Evolutionary conservation across 768 basidiomycete genomes (phyloP).

Genomic region (Mycena capillaripes): DNA sequence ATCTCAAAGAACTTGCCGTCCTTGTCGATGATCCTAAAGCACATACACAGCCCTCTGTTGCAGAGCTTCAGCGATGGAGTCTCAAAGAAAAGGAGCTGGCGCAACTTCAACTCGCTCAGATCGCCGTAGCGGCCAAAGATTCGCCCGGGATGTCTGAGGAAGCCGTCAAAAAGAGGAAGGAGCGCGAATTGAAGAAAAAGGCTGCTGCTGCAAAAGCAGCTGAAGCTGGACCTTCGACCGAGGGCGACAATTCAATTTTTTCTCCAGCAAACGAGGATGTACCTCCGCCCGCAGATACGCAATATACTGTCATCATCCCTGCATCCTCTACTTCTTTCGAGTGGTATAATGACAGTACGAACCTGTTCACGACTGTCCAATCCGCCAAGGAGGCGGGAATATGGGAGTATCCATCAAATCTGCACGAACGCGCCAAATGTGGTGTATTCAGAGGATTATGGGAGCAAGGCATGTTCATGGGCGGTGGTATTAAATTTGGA

Average conservation of each 20-base stretch:
- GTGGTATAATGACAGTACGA: slow-evolving; percentile 73
- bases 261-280: slow-evolving; percentile 13
- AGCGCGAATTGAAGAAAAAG: slow-evolving; percentile 65
- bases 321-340: slow-evolving; percentile 70
- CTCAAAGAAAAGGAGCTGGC: slow-evolving; percentile 60
- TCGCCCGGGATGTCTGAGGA: slow-evolving; percentile 68
- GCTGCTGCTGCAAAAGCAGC: slow-evolving; percentile 37
- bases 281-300: slow-evolving; percentile 13
- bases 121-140: slow-evolving; percentile 64
- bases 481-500: slow-evolving; percentile 93
- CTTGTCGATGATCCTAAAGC: slow-evolving; percentile 81
- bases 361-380: slow-evolving; percentile 67
- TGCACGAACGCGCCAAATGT: slow-evolving; percentile 80
- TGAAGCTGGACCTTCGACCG: slow-evolving; percentile 18
- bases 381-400: slow-evolving; percentile 76
- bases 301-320: slow-evolving; percentile 75
- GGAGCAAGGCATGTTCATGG: slow-evolving; percentile 90
- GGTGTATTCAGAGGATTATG: slow-evolving; percentile 85
- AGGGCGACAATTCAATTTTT: slow-evolving; percentile 20
- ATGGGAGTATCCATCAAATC: slow-evolving; percentile 81
- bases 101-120: slow-evolving; percentile 59
- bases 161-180: slow-evolving; percentile 79
- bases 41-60: slow-evolving; percentile 62
- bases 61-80: slow-evolving; percentile 69
- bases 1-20: slow-evolving; percentile 75